Base-by-base conservation (phyloP, 2,329 filamentous ascomycete species). In the Clonostachys sp. region DNA sequence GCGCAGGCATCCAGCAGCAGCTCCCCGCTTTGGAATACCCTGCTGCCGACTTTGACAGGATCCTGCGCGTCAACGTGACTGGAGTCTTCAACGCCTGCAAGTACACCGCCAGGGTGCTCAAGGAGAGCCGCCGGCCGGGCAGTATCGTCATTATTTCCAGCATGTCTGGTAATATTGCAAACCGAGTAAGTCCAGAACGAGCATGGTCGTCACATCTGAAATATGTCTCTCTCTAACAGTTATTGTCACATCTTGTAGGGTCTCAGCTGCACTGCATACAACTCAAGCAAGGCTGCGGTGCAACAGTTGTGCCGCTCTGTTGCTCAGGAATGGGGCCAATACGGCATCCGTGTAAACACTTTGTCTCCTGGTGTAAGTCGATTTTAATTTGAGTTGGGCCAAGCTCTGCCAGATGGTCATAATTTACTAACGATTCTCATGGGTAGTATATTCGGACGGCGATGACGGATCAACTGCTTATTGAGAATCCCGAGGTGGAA, bases 11-110 rank as follows among this genome's bases (percentile, higher is more conserved):
- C 38, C 71, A 75, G 51, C 71, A 74, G 50, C 68, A 71, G 54
- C 59, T 68, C 2, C 65, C 70, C 2, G 73, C 73, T 2, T 51
- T 75, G 36, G 72, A 75, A 10, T 77, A 75, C 46, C 65, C 69
- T 5, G 59, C 67, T 24, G 61, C 83, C 61, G 80, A 81, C 60
- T 88, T 84, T 74, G 75, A 83, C 57, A 78, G 85, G 63, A 83
- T 89, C 56, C 71, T 89, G 59, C 73, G 83, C 58, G 83, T 86
- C 53, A 87, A 89, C 62, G 68, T 89, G 55, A 86, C 76, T 44
- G 86, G 86, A n/a, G 81, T 78, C 24, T 84, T 83, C 65, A 73
- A 84, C 62, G 87, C 84, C 57, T 84, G 84, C 50, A 84, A 87
- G 67, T 83, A 84, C 48, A 80, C 84, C 24, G 86, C 84, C 45